These are phyloP conservation scores for Parastagonospora nodorum DNA, from an alignment of 2,329 filamentous ascomycete genomes.

Conservation along the genomic window DNA sequence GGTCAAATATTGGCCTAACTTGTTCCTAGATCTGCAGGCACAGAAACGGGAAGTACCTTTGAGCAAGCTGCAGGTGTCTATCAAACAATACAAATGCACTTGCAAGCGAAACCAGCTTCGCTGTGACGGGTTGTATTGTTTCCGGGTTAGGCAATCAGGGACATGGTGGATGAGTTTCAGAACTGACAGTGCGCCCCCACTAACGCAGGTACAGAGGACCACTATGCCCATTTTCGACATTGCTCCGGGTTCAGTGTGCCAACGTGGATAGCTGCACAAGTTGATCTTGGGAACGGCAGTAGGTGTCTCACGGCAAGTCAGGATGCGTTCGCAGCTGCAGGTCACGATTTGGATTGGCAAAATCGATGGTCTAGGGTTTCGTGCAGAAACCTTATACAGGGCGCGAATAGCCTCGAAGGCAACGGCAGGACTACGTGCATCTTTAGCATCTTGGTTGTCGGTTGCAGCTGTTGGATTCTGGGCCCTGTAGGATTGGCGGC, in stretches of 20 bases:
- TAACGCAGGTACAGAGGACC: constrained; percentile 45
- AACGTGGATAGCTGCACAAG: constrained; percentile 17
- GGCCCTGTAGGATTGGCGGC: background rate
- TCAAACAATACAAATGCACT: constrained; percentile 22
- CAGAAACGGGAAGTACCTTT: constrained; percentile 19
- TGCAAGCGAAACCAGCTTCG: constrained; percentile 27
- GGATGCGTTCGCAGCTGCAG: constrained; percentile 34
- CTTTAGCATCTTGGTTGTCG: background rate
- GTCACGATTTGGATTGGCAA: constrained; percentile 10
- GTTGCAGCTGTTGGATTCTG: background rate
- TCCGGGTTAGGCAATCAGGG: constrained; percentile 29
- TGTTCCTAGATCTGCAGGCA: constrained; percentile 20
- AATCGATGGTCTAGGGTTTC: constrained; percentile 6
- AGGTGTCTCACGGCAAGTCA: constrained; percentile 29
- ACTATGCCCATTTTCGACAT: constrained; percentile 37
- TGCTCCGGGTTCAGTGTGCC: constrained; percentile 36
- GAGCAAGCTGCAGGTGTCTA: constrained; percentile 10
- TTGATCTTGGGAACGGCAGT: constrained; percentile 40
- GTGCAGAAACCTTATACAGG: background rate
- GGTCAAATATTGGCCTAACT: constrained; percentile 20
- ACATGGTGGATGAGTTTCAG: constrained; percentile 40
- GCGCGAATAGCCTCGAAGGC: background rate
- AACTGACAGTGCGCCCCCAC: constrained; percentile 28
- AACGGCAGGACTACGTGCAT: background rate
- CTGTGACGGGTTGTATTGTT: constrained; percentile 26